Conservation (phyloP, 129 eudicot genomes). For the Apium graveolens region DNA sequence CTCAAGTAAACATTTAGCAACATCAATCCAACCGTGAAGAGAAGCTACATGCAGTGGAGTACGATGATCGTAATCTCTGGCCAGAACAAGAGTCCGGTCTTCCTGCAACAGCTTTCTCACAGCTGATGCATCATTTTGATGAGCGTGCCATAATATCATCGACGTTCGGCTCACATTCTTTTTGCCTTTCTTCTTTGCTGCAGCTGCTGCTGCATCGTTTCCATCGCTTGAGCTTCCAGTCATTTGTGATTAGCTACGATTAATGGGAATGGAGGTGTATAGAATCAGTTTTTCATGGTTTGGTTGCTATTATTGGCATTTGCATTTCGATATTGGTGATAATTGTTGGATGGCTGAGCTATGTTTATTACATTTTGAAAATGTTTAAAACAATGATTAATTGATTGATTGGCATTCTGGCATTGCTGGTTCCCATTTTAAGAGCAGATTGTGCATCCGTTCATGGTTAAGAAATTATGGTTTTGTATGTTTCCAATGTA, state of each 20-base stretch:
- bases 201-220: conserved; percentile 14
- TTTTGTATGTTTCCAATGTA: not conserved
- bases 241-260: conserved; percentile 21
- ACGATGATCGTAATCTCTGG: conserved; percentile 79
- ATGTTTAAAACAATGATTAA: not conserved
- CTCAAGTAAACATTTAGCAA: conserved; percentile 69
- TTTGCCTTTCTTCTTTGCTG: conserved; percentile 62
- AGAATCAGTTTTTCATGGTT: not conserved
- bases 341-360: conserved; percentile 1
- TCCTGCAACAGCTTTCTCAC: conserved; percentile 74
- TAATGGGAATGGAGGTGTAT: not conserved
- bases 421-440: not conserved
- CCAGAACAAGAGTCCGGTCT: conserved; percentile 63
- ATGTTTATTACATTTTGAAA: not conserved
- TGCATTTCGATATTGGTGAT: not conserved
- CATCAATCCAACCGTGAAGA: conserved; percentile 91
- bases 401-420: not conserved
- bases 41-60: conserved; percentile 96
- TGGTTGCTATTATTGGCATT: not conserved
- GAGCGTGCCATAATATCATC: conserved; percentile 83
- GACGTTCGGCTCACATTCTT: conserved; percentile 84
- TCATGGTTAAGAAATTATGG: not conserved
- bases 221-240: conserved; percentile 46
- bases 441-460: not conserved
- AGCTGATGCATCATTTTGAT: conserved; percentile 67